Base-by-base conservation (phyloP, 2,329 filamentous ascomycete genomes). In the Phialemonium atrogriseum region DNA sequence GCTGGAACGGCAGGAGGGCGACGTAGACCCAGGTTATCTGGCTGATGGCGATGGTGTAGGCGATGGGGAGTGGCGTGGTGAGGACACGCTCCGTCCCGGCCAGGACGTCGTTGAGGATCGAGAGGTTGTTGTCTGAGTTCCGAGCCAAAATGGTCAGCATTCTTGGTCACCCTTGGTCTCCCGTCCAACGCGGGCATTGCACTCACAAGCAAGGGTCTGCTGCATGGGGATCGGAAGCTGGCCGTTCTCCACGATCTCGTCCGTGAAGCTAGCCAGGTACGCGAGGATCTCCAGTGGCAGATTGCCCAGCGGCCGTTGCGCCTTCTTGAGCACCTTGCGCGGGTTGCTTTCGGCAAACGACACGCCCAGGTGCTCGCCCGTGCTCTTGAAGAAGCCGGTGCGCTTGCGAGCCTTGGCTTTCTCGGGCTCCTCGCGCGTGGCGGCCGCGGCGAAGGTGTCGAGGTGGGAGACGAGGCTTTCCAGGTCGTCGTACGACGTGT, bases 1-100 rank as follows among this genome's bases (percentile, higher is more conserved):
- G 69, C 55, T 87, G 81, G 65, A 85, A 85, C 2, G 81, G 81
- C 9, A 86, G 64, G 28, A 80, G 62, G 39, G 82, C 60, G 30
- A 84, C 74, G 56, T 86, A 87, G 25, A 83, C 68, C 76, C 79
- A 84, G 9, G 81, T 80, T 47, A 87, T 85, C 52, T 86, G 81
- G 7, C 76, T 71, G 48, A 85, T 84, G 41, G 80, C 73, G 47
- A 87, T 86, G 41, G 70, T 73, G 61, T 86, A 86, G 22, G 80
- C 81, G 34, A 81, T 66, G 1, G 81, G 81, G 1, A 86, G 64
- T 4, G 78, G 81, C 1, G 81, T 85, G 46, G 75, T 77, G 24
- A 85, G 69, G n/a, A 86, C 76, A 34, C 81, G 74, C 49, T 86
- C 81, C 25, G 73, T 74, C 27, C 77, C 75, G 11, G 70, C 70